Conservation (phyloP, 2,329 filamentous ascomycete species). For the Laburnicola sp. region DNA sequence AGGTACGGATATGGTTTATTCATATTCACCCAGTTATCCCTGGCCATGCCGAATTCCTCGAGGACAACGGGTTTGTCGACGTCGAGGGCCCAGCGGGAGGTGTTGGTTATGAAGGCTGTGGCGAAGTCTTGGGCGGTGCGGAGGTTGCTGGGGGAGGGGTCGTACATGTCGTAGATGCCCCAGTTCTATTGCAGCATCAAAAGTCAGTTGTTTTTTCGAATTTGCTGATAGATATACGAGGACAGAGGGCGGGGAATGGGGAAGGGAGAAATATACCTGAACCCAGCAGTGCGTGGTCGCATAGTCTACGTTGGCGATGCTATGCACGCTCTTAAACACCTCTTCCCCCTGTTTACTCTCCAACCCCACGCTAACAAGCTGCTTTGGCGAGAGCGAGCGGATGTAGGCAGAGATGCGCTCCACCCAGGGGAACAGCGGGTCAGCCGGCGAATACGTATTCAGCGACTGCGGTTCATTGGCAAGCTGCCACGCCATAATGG, state of each 20-base stretch:
- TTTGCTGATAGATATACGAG: too few species aligned
- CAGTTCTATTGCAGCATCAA: slow-evolving; percentile 28
- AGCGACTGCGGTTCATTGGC: slow-evolving; percentile 47
- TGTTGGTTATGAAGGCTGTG: slow-evolving; percentile 37
- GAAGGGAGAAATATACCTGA: neutral
- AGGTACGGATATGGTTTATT: slow-evolving; percentile 44
- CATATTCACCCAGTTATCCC: slow-evolving; percentile 47
- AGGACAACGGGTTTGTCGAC: slow-evolving; percentile 46
- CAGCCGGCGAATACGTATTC: slow-evolving; percentile 31
- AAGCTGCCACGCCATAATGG: slow-evolving; percentile 49
- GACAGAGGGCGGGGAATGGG: too few species aligned
- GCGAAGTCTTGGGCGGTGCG: slow-evolving; percentile 43
- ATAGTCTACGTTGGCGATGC: slow-evolving; percentile 44
- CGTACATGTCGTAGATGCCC: slow-evolving; percentile 47
- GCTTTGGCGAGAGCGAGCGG: slow-evolving; percentile 40
- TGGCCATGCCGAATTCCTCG: slow-evolving; percentile 48
- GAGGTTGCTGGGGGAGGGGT: slow-evolving; percentile 37
- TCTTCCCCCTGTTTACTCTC: slow-evolving; percentile 47
- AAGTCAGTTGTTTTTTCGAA: too few species aligned
- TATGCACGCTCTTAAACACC: slow-evolving; percentile 46
- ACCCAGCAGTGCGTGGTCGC: slow-evolving; percentile 48
- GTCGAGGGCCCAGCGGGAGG: slow-evolving; percentile 40
- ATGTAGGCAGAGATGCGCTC: slow-evolving; percentile 44
- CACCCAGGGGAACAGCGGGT: slow-evolving; percentile 44
- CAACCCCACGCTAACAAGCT: slow-evolving; percentile 46